Evolutionary conservation across 768 basidiomycete species (phyloP), one percentile per base, ranked within the genome.

Genomic region (Cystoderma amianthinum): DNA sequence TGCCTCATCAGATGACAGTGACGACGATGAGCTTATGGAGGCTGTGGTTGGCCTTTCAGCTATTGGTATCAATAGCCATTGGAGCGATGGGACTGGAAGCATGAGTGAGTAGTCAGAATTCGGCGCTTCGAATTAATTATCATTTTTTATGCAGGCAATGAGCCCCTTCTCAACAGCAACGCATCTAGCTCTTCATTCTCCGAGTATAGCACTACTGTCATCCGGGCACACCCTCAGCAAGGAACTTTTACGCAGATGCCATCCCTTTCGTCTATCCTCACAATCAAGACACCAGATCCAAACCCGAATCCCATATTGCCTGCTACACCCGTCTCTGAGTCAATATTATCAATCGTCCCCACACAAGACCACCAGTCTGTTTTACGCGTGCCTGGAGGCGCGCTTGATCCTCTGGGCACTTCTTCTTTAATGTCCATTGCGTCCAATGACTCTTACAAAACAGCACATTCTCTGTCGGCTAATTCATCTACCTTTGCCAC

Each of bases 241-340:
- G 54, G 65, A 24, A 58, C 66, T 28, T 50, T 61, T 37, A 61
- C 62, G 30, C 57, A 63, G 34, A 63, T 73, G 13, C 75, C 77
- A 5, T 78, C 78, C 12, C 65, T 78, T 18, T 88, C 84, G 7
- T 87, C 85, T 22, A 74, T 88, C 54, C 68, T 88, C 44, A 89
- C 85, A 37, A 75, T 86, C 48, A 72, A 74, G 24, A 75, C 77
- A 5, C 71, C 68, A 30, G 68, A 76, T 48, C 74, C 74, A 5
- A 74, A 76, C 48, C 58, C 56, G 23, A 60, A 63, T 7, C 65
- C 63, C 13, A 58, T 67, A 32, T 62, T 68, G 11, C 68, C 71
- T 17, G 65, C 65, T 9, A 49, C 54, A 5, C 51, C 56, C 4
- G 45, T 46, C 18, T 52, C 58, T 33, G 45, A 51, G 11, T 46